These are phyloP conservation scores for Trichosporon sp. DNA, from an alignment of 1,284 basidiomycete species.

Conservation along the genomic window DNA sequence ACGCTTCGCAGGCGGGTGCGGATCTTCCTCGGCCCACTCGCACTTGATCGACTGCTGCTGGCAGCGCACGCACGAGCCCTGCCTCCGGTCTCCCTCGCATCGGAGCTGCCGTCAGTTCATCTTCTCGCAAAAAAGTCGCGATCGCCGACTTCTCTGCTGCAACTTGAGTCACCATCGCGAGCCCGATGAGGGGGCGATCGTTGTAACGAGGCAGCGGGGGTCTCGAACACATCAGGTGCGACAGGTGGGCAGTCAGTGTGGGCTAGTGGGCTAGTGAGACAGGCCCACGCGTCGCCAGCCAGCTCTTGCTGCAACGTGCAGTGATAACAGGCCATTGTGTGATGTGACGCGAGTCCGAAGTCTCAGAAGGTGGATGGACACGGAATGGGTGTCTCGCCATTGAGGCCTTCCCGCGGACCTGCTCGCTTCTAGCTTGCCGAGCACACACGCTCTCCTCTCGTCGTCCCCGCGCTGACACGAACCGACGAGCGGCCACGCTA, in stretches of 20 bases:
- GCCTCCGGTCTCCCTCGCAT: slow-evolving; percentile 19
- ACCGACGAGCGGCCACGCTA: neutral
- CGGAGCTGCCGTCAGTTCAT: slow-evolving; percentile 17
- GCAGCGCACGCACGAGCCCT: slow-evolving; percentile 22
- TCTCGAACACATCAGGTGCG: neutral
- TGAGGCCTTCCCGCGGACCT: neutral
- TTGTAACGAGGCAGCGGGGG: too few species aligned
- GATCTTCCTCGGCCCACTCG: slow-evolving; percentile 12
- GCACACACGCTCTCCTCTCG: neutral
- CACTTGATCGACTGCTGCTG: slow-evolving; percentile 16
- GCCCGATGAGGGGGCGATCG: too few species aligned
- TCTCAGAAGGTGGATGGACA: neutral
- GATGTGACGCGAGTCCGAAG: neutral
- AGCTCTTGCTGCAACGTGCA: too few species aligned
- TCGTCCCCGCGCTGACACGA: neutral
- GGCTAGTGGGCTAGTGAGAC: neutral
- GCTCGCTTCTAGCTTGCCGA: neutral
- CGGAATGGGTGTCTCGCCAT: slow-evolving; percentile 4
- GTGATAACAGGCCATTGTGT: neutral
- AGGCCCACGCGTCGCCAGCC: neutral
- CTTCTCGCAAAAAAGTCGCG: neutral
- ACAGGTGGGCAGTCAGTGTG: neutral
- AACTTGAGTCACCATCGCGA: neutral
- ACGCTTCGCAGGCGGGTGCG: neutral
- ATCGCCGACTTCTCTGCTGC: neutral